Evolutionary conservation across 129 eudicot genomes (phyloP).

Genomic region (Chrysanthemum lavandulifolium): DNA sequence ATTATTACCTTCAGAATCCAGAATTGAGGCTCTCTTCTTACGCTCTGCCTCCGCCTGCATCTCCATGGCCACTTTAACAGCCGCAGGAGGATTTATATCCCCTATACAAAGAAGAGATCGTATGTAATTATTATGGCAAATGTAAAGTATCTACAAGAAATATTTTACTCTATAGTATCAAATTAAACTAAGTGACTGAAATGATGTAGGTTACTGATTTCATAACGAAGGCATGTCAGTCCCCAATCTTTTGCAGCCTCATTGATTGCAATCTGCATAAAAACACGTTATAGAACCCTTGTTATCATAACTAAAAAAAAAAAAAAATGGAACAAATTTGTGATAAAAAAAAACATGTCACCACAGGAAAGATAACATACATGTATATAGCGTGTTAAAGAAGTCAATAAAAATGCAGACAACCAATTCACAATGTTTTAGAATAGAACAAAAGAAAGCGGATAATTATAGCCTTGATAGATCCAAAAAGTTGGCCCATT

Average conservation of each 20-base stretch:
- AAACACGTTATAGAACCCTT: background rate
- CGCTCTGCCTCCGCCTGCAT: constrained; percentile 99
- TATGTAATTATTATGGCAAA: background rate
- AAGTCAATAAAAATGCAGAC: background rate
- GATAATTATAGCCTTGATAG: too few relatives aligned
- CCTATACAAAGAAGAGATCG: constrained; percentile 34
- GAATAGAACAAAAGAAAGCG: too few relatives aligned
- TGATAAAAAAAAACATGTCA: background rate
- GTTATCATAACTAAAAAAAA: too few relatives aligned
- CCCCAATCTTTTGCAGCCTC: constrained; percentile 95
- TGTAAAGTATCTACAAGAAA: background rate
- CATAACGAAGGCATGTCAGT: constrained; percentile 86
- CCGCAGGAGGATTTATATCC: constrained; percentile 98
- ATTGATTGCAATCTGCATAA: constrained; percentile 77
- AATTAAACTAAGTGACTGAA: constrained; percentile 11
- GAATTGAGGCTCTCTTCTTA: constrained; percentile 84
- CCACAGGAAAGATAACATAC: background rate
- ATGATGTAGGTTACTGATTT: constrained; percentile 54
- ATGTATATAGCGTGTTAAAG: background rate
- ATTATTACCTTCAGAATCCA: constrained; percentile 87
- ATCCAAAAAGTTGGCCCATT: too few relatives aligned
- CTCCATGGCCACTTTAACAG: constrained; percentile 92
- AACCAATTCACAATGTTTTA: background rate
- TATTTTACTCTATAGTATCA: constrained; percentile 19
- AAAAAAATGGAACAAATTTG: too few relatives aligned